Evolutionary conservation across 768 basidiomycete species (phyloP), one percentile per base, ranked within the genome.

Genomic region (Nidula microcarpa): DNA sequence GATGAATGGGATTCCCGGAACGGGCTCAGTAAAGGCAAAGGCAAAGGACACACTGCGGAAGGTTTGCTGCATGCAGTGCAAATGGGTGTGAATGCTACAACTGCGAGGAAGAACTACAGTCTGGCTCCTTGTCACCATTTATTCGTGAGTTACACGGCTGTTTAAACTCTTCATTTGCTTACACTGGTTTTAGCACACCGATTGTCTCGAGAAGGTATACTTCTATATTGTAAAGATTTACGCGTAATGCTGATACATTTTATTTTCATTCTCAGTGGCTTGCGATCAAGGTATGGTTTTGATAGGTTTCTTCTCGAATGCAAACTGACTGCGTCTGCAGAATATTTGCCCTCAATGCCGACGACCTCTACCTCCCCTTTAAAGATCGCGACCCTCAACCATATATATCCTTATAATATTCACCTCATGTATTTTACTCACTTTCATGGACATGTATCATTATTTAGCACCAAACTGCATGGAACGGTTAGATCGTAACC

Each of bases 291-390:
- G 86, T 84, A 51, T 41, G 39, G 16, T 41, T 41, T 33, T 48
- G 18, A 18, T 14, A 45, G 3, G 48, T 10, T 45, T 6, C 8
- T 47, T 33, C 13, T 18, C 51, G 5, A 17, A 33, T 23, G 34
- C 34, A 58, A 32, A 62, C 41, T 17, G 35, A 11, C 41, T 36
- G 18, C 51, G 23, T 49, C 23, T 54, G 2, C 55, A 92, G 89
- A 94, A 91, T 57, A 93, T 94, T 39, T 95, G 93, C 63, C 92
- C 93, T n/a, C 85, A 93, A 55, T 94, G 93, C 69, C 86, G 92
- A 55, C 74, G 92, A 55, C 86, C 87, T 14, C 66, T 95, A 46
- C 92, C 93, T 8, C 90, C 91, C 0, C 71, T 94, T 43, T 94
- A 72, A 74, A 16, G 16, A 4, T 11, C 6, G 13, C 4, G 23